Percentiles rank a stretch among this genome's conserved stretches.
phyloP scores from a whole-genome alignment of 345 rosid genomes.

The Gossypium thurberi region DNA sequence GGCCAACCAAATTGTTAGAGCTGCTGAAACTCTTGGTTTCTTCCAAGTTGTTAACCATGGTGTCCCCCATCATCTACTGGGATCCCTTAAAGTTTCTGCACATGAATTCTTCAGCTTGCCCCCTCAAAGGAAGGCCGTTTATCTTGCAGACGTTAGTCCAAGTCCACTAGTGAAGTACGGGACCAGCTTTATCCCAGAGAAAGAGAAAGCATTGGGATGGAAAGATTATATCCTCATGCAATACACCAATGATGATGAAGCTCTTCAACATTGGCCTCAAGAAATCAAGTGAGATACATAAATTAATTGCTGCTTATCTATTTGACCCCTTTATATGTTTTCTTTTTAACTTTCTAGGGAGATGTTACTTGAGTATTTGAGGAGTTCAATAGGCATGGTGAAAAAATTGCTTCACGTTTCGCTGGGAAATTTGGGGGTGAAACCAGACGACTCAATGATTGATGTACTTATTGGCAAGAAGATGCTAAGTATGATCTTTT shows the following conservation, averaged over 20 bases:
- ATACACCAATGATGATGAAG: conserved; percentile 46
- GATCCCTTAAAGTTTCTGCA: conserved; percentile 33
- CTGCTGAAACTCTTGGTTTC: conserved; percentile 29
- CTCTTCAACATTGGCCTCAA: conserved; percentile 44
- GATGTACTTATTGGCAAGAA: conserved; percentile 35
- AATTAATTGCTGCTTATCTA: not conserved
- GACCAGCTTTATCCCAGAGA: conserved; percentile 51
- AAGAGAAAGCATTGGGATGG: conserved; percentile 60
- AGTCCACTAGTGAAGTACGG: conserved; percentile 44
- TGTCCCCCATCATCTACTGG: conserved; percentile 39
- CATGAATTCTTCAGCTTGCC: conserved; percentile 37
- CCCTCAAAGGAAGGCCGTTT: conserved; percentile 35
- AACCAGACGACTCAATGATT: conserved; percentile 24
- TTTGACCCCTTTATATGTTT: not conserved
- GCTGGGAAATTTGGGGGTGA: conserved; percentile 37
- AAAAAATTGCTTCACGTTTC: conserved; percentile 27
- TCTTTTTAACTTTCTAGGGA: conserved; percentile 21
- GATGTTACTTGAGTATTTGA: conserved; percentile 36
- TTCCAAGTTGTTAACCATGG: conserved; percentile 35
- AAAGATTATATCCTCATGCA: conserved; percentile 51
- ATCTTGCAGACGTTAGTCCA: conserved; percentile 38
- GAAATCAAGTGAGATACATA: conserved; percentile 32
- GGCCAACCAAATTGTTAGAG: conserved; percentile 19
- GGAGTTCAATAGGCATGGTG: conserved; percentile 36
- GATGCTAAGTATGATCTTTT: conserved; percentile 52